phyloP scores from a whole-genome alignment of 139 green algal genomes.

The Pseudopediastrum boryanum region DNA sequence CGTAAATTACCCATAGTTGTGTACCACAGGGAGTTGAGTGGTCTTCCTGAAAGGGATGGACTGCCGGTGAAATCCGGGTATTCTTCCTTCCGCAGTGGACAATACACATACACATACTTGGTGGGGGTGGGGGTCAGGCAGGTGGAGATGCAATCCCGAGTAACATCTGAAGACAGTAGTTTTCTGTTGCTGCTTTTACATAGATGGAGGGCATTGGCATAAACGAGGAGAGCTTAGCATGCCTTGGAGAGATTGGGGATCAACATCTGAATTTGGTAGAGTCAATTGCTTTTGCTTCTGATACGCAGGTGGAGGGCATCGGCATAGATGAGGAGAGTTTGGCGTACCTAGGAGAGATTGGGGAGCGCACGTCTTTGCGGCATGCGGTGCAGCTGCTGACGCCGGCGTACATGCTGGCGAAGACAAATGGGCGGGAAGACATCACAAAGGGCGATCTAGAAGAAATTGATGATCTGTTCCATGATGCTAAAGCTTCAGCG shows the following conservation, averaged over 20 bases:
- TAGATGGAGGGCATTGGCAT: slow-evolving; percentile 89
- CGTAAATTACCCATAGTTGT: too few relatives aligned
- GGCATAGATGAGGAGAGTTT: slow-evolving; percentile 88
- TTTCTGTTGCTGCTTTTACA: background rate
- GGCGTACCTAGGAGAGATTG: slow-evolving; percentile 87
- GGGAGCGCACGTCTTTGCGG: slow-evolving; percentile 84
- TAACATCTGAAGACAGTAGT: too few relatives aligned
- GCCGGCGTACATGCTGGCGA: slow-evolving; percentile 80
- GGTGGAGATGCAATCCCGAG: too few relatives aligned
- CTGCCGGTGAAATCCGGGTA: too few relatives aligned
- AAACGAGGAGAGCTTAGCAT: slow-evolving; percentile 83
- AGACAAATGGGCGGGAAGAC: slow-evolving; percentile 73
- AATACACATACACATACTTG: too few relatives aligned
- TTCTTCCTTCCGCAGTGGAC: too few relatives aligned
- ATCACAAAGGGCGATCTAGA: slow-evolving; percentile 78
- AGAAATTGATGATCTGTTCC: slow-evolving; percentile 87
- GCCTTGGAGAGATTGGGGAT: slow-evolving; percentile 87
- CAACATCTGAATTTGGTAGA: background rate
- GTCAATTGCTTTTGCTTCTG: background rate
- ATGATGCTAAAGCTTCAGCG: slow-evolving; percentile 93
- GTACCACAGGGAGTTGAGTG: too few relatives aligned
- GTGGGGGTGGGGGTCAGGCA: too few relatives aligned
- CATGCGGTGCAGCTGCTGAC: slow-evolving; percentile 92
- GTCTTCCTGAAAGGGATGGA: too few relatives aligned
- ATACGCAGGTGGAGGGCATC: slow-evolving; percentile 87